Conservation (phyloP, 441 rosid species). For the Eugenia klotzschiana region DNA sequence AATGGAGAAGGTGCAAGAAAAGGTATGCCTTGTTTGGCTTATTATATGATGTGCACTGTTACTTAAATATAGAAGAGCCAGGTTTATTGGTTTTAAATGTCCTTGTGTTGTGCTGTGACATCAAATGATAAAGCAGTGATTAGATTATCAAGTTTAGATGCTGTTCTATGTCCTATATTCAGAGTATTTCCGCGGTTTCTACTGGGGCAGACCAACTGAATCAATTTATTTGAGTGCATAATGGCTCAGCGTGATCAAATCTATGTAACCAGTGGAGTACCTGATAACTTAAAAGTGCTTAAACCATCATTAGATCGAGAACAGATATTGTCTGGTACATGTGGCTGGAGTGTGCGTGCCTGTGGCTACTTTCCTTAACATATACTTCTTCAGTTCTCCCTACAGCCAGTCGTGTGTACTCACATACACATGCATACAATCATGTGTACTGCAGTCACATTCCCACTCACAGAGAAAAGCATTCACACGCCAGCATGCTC, state of each 20-base stretch:
- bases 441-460: background rate
- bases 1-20: slow-evolving; percentile 76
- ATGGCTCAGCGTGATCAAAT: background rate
- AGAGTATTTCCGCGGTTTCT: background rate
- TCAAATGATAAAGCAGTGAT: background rate
- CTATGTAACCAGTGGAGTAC: background rate
- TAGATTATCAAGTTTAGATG: background rate
- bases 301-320: background rate
- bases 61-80: background rate
- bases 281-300: background rate
- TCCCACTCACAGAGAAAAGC: background rate
- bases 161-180: background rate
- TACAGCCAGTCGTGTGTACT: background rate
- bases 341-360: background rate
- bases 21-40: slow-evolving; percentile 26
- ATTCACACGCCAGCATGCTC: background rate
- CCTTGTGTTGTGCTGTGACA: background rate
- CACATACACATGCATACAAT: background rate
- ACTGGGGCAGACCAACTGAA: background rate
- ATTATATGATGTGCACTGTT: background rate
- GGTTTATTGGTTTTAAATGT: background rate
- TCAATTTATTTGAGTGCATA: background rate
- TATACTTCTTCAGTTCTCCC: background rate
- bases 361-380: background rate
- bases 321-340: background rate